Evolutionary conservation across 2,329 filamentous ascomycete species (phyloP).

Genomic region (Fusarium graminum): DNA sequence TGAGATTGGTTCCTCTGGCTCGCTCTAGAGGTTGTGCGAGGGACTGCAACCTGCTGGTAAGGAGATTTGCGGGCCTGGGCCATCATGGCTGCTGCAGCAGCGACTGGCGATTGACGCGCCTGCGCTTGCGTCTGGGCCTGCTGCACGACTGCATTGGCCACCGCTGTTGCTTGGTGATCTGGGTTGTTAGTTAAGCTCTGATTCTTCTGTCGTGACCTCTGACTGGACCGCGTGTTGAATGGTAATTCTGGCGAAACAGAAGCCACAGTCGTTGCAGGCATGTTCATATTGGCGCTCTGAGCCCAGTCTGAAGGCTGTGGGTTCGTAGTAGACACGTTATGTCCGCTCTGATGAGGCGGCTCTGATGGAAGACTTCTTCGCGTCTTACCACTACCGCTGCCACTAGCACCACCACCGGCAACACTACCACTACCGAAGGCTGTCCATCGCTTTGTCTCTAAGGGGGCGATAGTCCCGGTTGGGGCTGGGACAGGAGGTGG

Average conservation of each 20-base stretch:
- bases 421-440: conserved; percentile 6
- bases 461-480: conserved; percentile 25
- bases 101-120: conserved; percentile 48
- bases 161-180: conserved; percentile 19
- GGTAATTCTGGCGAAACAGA: conserved; percentile 37
- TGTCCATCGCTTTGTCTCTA: conserved; percentile 34
- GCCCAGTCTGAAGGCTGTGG: conserved; percentile 35
- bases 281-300: conserved; percentile 13
- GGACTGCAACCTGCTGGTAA: conserved; percentile 45
- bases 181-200: conserved; percentile 23
- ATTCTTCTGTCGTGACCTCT: conserved; percentile 18
- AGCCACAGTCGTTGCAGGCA: conserved; percentile 18
- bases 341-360: conserved; percentile 14
- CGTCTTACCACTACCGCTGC: conserved; percentile 7
- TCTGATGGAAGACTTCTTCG: conserved; percentile 41
- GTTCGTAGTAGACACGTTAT: conserved; percentile 19
- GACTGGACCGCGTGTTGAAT: conserved; percentile 11
- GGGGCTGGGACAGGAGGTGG: conserved; percentile 26
- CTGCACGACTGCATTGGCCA: conserved; percentile 40
- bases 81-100: conserved; percentile 50
- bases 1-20: conserved; percentile 52
- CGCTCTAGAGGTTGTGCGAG: conserved; percentile 53
- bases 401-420: not conserved
- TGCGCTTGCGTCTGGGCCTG: conserved; percentile 40
- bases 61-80: conserved; percentile 51